Conservation (phyloP, 208 protist species). For the Acanthamoeba culbertsoni region DNA sequence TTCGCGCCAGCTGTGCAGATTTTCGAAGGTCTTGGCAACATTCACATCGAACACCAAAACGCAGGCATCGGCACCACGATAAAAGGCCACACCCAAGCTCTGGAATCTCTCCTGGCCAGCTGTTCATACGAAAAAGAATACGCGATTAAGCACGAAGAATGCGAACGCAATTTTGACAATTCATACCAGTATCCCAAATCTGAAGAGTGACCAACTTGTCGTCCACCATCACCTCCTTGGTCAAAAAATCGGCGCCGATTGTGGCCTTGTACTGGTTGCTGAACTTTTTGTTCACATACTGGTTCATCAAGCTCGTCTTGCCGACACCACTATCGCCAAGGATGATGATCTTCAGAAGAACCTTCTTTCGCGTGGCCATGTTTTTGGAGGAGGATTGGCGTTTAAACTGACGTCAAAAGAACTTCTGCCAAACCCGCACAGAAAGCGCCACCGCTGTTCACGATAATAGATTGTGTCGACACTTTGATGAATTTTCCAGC, state of each 20-base stretch:
- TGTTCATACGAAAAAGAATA: slow-evolving; percentile 74
- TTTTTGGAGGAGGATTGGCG: not conserved
- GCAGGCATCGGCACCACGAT: slow-evolving; percentile 98
- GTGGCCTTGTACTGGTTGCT: slow-evolving; percentile 98
- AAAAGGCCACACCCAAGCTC: slow-evolving; percentile 98
- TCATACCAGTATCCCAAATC: slow-evolving; percentile 74
- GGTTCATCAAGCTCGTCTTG: slow-evolving; percentile 93
- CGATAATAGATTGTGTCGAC: not conserved
- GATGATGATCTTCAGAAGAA: slow-evolving; percentile 92
- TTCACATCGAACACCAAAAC: slow-evolving; percentile 88
- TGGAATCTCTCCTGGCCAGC: slow-evolving; percentile 99
- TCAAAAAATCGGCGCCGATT: slow-evolving; percentile 99
- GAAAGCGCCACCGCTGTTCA: not conserved
- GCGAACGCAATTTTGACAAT: not conserved
- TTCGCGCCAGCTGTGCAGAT: slow-evolving; percentile 94
- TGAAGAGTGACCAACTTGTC: slow-evolving; percentile 96
- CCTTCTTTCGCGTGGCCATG: slow-evolving; percentile 75
- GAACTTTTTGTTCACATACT: slow-evolving; percentile 91
- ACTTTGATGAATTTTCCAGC: not conserved
- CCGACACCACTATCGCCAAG: slow-evolving; percentile 89
- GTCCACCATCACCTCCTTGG: slow-evolving; percentile 96
- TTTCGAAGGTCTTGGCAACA: slow-evolving; percentile 86
- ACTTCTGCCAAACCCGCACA: not conserved
- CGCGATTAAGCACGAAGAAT: not conserved
- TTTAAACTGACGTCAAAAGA: not conserved